Base-by-base conservation (phyloP, 176 grass and related monocot genomes). In the Avena insularis region DNA sequence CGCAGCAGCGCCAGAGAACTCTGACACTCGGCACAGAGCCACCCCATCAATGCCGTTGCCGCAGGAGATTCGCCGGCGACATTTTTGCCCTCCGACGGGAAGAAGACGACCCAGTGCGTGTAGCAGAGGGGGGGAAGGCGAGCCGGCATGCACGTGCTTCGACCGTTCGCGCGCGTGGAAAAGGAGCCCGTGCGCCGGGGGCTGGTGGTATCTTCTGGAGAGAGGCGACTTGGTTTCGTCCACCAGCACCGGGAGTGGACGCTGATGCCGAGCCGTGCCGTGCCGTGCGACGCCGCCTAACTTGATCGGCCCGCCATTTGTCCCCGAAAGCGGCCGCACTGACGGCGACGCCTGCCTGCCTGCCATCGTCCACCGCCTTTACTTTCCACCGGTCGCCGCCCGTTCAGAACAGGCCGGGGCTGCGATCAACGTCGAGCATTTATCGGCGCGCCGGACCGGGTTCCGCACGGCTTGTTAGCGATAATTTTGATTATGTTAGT, bases 271-370 rank as follows among this genome's bases (percentile, higher is more conserved):
- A 48, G 71, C 10, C 38, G 16, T 10, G 72, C 13, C 79, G 62
- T 71, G 84, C 74, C 85, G 81, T 85, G 86, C 70, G 58, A 29
- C 81, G 89, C 58, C 86, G 90, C 82, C 86, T 78, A 82, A 14
- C 90, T 77, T 88, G 50, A 79, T 64, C 77, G 77, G 19, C 86
- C 86, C 82, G 90, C 78, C 82, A 77, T 71, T 88, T 85, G 86
- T 78, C 90, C 77, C 19, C 46, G 82, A 91, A 85, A 88, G 90
- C 82, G 90, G 78, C 78, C 54, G 45, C 40, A 23, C 33, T 13
- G 90, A 88, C 62, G 82, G 40, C 56, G 90, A 88, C 19, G 35
- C 23, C 15, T 61, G 45, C 70, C n/a, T 48, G 68, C 70, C 68
- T 36, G 57, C 67, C 27, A 70, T 19, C 69, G 78, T 71, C 79